These are phyloP conservation scores for Russula earlei DNA, from an alignment of 768 basidiomycete species.

Conservation along the genomic window DNA sequence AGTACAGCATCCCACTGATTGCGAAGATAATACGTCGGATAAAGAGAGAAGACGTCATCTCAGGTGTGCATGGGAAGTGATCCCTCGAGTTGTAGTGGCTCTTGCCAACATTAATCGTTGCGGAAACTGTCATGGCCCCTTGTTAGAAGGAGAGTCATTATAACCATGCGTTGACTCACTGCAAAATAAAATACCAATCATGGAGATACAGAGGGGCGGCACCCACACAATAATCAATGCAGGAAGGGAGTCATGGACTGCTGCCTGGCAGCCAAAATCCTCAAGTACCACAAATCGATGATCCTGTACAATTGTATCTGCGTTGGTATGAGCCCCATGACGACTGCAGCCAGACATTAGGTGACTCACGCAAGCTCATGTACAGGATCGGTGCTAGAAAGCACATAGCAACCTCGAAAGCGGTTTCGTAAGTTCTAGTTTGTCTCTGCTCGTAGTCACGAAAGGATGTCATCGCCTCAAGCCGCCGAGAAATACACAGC, in stretches of 20 bases:
- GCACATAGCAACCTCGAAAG: slow-evolving; percentile 12
- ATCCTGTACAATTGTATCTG: slow-evolving; percentile 19
- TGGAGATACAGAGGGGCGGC: slow-evolving; percentile 16
- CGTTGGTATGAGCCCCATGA: background rate
- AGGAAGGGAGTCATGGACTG: slow-evolving; percentile 15
- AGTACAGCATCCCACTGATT: slow-evolving; percentile 14
- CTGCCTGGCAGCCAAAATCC: slow-evolving; percentile 19
- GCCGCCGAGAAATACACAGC: slow-evolving; percentile 16
- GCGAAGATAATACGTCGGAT: slow-evolving; percentile 9
- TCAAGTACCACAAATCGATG: slow-evolving; percentile 17
- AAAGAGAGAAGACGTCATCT: slow-evolving; percentile 15
- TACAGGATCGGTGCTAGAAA: slow-evolving; percentile 14
- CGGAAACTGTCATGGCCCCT: slow-evolving; percentile 4
- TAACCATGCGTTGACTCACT: slow-evolving; percentile 3
- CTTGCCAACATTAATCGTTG: slow-evolving; percentile 13
- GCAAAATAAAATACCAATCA: slow-evolving; percentile 12
- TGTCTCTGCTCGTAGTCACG: background rate
- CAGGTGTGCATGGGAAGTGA: slow-evolving; percentile 8
- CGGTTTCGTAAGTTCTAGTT: background rate
- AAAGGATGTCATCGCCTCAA: slow-evolving; percentile 13
- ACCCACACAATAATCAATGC: slow-evolving; percentile 18
- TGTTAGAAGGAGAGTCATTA: background rate
- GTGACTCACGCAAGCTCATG: slow-evolving; percentile 17
- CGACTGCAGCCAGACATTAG: background rate
- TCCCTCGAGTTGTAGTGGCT: slow-evolving; percentile 2